A percentile compares a stretch with the other conserved stretches of the same genome.
Conservation (phyloP, 2,329 filamentous ascomycete genomes). For the Aspergillus sp. region DNA sequence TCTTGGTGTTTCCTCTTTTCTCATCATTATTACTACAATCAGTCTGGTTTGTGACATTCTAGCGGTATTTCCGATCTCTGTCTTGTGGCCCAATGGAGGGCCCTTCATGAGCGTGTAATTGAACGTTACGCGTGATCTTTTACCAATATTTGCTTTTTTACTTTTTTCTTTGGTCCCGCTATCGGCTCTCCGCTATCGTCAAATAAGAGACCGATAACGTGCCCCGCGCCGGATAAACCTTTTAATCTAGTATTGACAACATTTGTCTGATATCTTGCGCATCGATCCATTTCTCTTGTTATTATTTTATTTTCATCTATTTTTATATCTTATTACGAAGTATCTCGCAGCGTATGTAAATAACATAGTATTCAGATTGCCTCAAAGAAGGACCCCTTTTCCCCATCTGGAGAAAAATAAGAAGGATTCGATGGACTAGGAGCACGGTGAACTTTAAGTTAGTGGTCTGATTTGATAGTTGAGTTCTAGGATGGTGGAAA, state of each 20-base stretch:
- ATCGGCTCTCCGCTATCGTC: not conserved
- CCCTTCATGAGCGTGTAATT: not conserved
- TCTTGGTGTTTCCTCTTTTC: not conserved
- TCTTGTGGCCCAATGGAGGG: not conserved
- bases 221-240: no score
- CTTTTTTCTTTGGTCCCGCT: not conserved
- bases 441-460: not conserved
- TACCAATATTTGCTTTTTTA: not conserved
- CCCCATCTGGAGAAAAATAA: not conserved
- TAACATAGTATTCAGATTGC: not conserved
- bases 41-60: not conserved
- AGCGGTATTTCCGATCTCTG: not conserved
- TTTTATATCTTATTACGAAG: not conserved
- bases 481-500: not conserved
- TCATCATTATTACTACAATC: not conserved
- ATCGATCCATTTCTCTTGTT: not conserved
- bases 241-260: no score
- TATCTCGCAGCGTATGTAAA: not conserved
- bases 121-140: not conserved
- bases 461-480: not conserved
- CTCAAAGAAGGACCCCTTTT: not conserved
- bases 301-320: not conserved
- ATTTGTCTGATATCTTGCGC: not conserved
- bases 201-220: not conserved
- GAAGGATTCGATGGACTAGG: not conserved